Evolutionary conservation across 768 basidiomycete genomes (phyloP), one percentile per base, ranked within the genome.

Genomic region (Mrakia hoshinonis): DNA sequence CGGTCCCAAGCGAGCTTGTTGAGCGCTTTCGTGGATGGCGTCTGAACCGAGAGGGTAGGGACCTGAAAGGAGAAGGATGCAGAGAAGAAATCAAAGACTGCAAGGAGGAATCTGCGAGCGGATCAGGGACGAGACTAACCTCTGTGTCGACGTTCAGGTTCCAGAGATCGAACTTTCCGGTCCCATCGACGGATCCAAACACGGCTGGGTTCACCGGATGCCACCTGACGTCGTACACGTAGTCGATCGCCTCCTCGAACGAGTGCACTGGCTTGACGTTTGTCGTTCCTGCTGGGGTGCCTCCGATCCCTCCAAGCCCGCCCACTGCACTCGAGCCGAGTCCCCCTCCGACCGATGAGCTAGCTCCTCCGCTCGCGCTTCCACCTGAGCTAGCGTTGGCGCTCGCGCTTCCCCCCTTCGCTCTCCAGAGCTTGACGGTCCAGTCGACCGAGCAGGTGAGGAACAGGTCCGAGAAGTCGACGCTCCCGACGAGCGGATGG

Each of bases 211-310:
- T 94, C 18, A 86, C 83, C 7, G 95, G 93, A 78, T 99, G 96
- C 96, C 96, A 99, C 79, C 89, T 91, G 58, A 92, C 94, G 81
- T 97, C 96, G 81, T 96, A 98, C 12, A 99, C 95, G 78, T 98
- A 97, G 79, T 99, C 96, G 77, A 94, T 92, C 15, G 93, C 91
- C 79, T 97, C 95, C 75, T 99, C 95, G 76, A 99, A 98, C 49
- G 91, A 92, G 78, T 94, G 89, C 29, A 98, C 75, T 3, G 95
- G 91, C 0, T 85, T 55, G n/a, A 94, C 83, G 22, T 38, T 68
- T 12, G 34, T 70, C 12, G 74, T 66, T 20, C 69, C 48, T 24
- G 67, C 55, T 18, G 36, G 55, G 18, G 62, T 69, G 38, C 39
- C 68, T 10, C n/a, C 48, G 13, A 38, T 24, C 13, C 71, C 72